Base-by-base conservation (phyloP, 345 rosid species). In the Eucalyptus brandiana region DNA sequence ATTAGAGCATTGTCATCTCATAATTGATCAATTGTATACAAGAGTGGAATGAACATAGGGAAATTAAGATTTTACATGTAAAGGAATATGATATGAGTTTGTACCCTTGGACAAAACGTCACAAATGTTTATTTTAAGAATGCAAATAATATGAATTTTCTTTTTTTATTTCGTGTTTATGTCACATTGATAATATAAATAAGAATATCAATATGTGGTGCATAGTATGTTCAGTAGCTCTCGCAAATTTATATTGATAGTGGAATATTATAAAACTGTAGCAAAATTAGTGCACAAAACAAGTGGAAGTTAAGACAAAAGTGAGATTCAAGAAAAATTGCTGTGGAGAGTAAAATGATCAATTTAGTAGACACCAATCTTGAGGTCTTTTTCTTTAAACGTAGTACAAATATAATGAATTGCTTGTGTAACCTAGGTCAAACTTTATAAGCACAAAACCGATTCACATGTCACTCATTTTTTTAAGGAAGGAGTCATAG, bases 211-310 rank as follows among this genome's bases (percentile, higher is more conserved):
- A 65, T 2, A 19, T 0, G 11, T 7, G 21, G 76, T 15, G 9
- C 2, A 1, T 1, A 17, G 0, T 8, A 4, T 13, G 6, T 30
- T 62, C 0, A 8, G 1, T 13, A n/a, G 9, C 69, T 62, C 32
- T 62, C 0, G 4, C 18, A 5, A 30, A 62, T 12, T 62, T n/a
- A n/a, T 0, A 65, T 65, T 4, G 18, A 0, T 7, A 30, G 18
- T 0, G 80, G 12, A n/a, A 16, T 67, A 4, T 67, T 32, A 17
- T 32, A 69, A 32, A 17, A 69, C 0, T 1, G 1, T 9, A 1
- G 42, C 18, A 3, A 32, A 17, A 32, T 32, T 32, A 9, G 12
- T 9, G 0, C 7, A 34, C 23, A 3, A 32, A 65, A n/a, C 72
- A 14, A 30, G 4, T 15, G 37, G 9, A 65, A 1, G 4, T 7